Evolutionary conservation across 148 eudicot genomes (phyloP).

Genomic region (Rhododendron ovatum): DNA sequence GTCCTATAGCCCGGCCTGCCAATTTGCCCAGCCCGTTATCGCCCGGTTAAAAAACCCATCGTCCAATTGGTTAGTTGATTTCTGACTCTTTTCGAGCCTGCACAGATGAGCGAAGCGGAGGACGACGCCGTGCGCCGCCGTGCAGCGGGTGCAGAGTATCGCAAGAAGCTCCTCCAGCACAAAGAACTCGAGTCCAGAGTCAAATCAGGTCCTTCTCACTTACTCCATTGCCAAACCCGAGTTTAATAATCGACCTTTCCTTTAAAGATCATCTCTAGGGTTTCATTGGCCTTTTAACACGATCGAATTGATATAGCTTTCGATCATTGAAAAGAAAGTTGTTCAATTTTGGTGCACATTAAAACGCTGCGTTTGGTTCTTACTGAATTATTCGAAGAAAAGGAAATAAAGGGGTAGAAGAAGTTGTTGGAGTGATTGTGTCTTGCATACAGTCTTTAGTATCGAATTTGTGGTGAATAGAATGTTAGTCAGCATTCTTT

Average conservation of each 20-base stretch:
- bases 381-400: background rate
- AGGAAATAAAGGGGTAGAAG: background rate
- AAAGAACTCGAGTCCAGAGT: slow-evolving; percentile 49
- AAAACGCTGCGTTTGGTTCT: background rate
- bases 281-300: background rate
- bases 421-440: background rate
- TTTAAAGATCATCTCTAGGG: background rate
- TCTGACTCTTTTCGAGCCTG: background rate
- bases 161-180: slow-evolving; percentile 47
- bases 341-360: background rate
- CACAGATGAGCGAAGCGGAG: slow-evolving; percentile 25
- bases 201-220: slow-evolving; percentile 30
- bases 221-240: slow-evolving; percentile 7
- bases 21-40: background rate
- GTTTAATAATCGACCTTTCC: background rate
- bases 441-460: background rate
- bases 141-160: slow-evolving; percentile 36
- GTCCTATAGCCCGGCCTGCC: background rate
- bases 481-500: background rate
- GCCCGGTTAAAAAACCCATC: background rate
- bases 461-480: background rate
- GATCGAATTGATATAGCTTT: background rate
- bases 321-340: background rate
- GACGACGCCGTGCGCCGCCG: slow-evolving; percentile 48
- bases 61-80: background rate